Percentiles rank a stretch among this genome's conserved stretches.
Conservation (phyloP, 495 filamentous ascomycete species). For the Aspergillus homomorphus region DNA sequence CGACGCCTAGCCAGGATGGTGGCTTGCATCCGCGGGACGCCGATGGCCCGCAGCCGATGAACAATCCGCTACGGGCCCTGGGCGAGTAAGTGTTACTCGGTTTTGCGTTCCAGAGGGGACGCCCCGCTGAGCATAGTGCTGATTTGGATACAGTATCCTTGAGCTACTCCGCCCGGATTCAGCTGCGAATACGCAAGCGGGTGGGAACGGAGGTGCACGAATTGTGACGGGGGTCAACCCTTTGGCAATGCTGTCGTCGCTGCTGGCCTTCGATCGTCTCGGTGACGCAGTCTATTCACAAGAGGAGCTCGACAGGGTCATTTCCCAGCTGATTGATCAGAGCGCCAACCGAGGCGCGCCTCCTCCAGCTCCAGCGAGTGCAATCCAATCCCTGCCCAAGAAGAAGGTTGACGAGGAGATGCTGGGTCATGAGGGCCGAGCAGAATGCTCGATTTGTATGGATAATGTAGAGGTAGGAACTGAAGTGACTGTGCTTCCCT, state of each 20-base stretch:
- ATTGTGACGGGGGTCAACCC: slow-evolving; percentile 28
- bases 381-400: slow-evolving; percentile 71
- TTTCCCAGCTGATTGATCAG: slow-evolving; percentile 83
- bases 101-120: not conserved
- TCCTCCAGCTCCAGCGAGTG: slow-evolving; percentile 71
- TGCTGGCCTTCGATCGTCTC: slow-evolving; percentile 60
- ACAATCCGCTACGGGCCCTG: slow-evolving; percentile 25
- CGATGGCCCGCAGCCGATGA: slow-evolving; percentile 31
- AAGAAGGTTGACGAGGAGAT: slow-evolving; percentile 63
- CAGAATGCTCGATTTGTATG: slow-evolving; percentile 92
- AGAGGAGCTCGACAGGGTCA: slow-evolving; percentile 84
- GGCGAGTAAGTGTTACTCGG: slow-evolving; percentile 32
- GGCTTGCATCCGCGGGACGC: slow-evolving; percentile 34
- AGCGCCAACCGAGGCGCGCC: slow-evolving; percentile 71
- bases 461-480: slow-evolving; percentile 73
- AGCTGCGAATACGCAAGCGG: slow-evolving; percentile 11
- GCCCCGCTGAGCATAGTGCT: not conserved
- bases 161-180: slow-evolving; percentile 26
- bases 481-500: slow-evolving; percentile 77
- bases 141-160: slow-evolving; percentile 26
- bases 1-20: slow-evolving; percentile 12
- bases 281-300: slow-evolving; percentile 92
- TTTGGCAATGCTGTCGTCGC: slow-evolving; percentile 35
- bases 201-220: slow-evolving; percentile 18
- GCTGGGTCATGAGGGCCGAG: slow-evolving; percentile 60